phyloP scores from a whole-genome alignment of 2,329 filamentous ascomycete genomes.

The Dothideomycetes sp. region DNA sequence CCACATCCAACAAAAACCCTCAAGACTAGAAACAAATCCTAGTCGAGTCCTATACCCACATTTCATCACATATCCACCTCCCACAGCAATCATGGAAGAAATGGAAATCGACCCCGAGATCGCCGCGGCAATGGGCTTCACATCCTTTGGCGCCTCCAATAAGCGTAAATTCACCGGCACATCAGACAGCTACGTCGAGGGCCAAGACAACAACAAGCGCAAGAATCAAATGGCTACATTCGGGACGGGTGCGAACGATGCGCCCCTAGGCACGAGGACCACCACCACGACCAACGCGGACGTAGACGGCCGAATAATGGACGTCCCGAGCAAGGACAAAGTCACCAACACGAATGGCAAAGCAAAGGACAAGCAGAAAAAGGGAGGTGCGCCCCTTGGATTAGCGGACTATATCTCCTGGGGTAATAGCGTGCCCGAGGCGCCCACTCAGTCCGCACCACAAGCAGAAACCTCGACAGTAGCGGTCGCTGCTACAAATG shows the following conservation, averaged over 20 bases:
- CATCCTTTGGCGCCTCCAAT: constrained; percentile 52
- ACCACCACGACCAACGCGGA: not conserved
- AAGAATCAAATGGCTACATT: constrained; percentile 20
- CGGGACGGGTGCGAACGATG: constrained; percentile 19
- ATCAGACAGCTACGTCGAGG: constrained; percentile 37
- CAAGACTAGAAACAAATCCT: too few relatives aligned
- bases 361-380: not conserved
- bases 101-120: constrained; percentile 44
- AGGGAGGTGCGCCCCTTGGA: not conserved
- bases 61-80: too few relatives aligned
- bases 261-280: constrained; percentile 12
- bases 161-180: constrained; percentile 60
- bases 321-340: not conserved
- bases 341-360: not conserved
- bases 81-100: too few relatives aligned
- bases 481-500: not conserved
- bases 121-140: constrained; percentile 62
- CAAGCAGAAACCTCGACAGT: not conserved
- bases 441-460: not conserved
- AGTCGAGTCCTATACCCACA: too few relatives aligned
- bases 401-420: not conserved
- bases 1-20: too few relatives aligned
- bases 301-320: not conserved
- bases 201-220: constrained; percentile 17
- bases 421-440: not conserved